Evolutionary conservation across 345 rosid genomes (phyloP), one percentile per base, ranked within the genome.

Genomic region (Aquilaria sinensis): DNA sequence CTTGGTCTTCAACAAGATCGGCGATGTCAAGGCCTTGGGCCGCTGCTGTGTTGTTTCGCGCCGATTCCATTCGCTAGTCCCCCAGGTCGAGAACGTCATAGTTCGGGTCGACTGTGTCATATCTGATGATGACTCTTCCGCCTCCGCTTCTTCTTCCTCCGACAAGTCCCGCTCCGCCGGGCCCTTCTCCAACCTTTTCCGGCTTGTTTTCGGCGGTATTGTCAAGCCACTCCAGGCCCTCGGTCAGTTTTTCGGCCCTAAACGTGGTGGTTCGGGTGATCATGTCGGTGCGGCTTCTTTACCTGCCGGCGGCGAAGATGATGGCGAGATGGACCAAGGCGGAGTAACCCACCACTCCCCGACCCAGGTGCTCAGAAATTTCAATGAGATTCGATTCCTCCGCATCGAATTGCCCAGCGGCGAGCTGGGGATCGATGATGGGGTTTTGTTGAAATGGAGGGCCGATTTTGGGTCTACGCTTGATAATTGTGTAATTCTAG

Each of bases 301-400:
- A 7, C 66, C 78, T 1, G 60, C 72, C n/a, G 94, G 85, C 16
- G 73, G 55, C 53, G 79, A 67, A 3, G 85, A 80, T 10, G 88
- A 76, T 11, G 83, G 82, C 1, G 98, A 87, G 64, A 72, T 69
- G 63, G 98, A 93, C 56, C 94, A 77, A 64, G 90, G 78, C 0
- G 90, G 92, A 3, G 94, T 95, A 10, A 91, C 96, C 32, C 99
- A 95, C 68, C 99, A 88, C 68, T 95, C 99, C 0, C 99, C 99
- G 0, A 84, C 93, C 0, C 99, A 91, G 77, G 98, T 95, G 14
- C 71, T 95, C 57, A 83, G 78, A 73, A 95, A 91, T 74, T 95
- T 95, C 62, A 78, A 83, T 14, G 99, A 95, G 85, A 81, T 95
- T 78, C 92, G 92, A 49, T 79, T 73, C 75, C 70, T 95, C 0